Percentiles rank a stretch among this genome's conserved stretches.
Evolutionary conservation across 176 grass and related monocot genomes (phyloP).

Genomic region (Oryza brachyantha): DNA sequence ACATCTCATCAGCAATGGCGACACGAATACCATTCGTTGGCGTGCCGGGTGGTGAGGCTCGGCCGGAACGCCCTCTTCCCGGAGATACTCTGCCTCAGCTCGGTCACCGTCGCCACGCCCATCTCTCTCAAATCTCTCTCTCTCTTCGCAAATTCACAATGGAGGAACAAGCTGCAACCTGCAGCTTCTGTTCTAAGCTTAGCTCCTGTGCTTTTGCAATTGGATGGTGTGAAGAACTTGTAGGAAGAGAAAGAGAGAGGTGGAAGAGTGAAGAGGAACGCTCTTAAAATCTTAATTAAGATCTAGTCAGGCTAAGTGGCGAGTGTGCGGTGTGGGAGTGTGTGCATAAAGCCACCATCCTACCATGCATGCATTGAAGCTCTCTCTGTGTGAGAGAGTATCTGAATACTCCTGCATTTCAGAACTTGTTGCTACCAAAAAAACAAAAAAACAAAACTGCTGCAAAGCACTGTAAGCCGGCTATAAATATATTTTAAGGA

Average conservation of each 20-base stretch:
- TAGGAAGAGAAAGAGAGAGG: not conserved
- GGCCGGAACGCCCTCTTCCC: slow-evolving; percentile 81
- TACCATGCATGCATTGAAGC: not conserved
- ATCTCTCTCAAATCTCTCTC: slow-evolving; percentile 41
- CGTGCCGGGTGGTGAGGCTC: slow-evolving; percentile 66
- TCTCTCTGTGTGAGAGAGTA: not conserved
- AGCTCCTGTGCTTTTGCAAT: not conserved
- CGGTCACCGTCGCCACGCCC: slow-evolving; percentile 85
- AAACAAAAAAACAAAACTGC: no score
- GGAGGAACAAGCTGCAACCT: not conserved
- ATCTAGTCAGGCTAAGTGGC: slow-evolving; percentile 41
- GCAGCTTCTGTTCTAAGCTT: slow-evolving; percentile 1
- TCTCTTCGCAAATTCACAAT: not conserved
- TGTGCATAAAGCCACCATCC: slow-evolving; percentile 35
- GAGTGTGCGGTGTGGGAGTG: slow-evolving; percentile 44
- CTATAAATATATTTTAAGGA: no score
- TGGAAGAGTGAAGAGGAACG: slow-evolving; percentile 18
- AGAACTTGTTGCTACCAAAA: no score
- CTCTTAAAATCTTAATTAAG: not conserved
- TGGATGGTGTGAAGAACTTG: slow-evolving; percentile 21
- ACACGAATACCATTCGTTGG: slow-evolving; percentile 62
- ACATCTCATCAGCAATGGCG: no score
- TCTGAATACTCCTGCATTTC: slow-evolving; percentile 7
- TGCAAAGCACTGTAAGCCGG: no score
- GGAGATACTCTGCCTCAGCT: slow-evolving; percentile 91